These are phyloP conservation scores for Zoysia matrella DNA, from an alignment of 202 grass and related monocot species.

Conservation along the genomic window DNA sequence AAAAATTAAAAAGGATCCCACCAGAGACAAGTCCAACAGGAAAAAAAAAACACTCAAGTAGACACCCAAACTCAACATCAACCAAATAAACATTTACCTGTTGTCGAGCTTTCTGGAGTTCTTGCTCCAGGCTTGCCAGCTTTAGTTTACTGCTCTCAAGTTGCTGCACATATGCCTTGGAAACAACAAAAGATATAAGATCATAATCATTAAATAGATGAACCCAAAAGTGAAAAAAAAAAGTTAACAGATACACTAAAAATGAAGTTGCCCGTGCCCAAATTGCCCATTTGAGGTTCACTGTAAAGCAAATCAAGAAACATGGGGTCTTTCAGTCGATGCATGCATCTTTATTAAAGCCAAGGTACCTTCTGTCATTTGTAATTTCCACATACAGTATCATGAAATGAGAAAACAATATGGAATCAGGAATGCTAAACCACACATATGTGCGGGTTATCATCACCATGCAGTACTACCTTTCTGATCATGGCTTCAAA, in stretches of 20 bases:
- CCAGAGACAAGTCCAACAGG: neutral
- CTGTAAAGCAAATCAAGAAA: constrained; percentile 25
- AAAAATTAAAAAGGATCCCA: constrained; percentile 26
- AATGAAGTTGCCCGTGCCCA: neutral
- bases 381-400: too few relatives aligned
- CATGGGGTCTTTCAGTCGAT: constrained; percentile 11
- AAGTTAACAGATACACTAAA: constrained; percentile 8
- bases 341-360: constrained; percentile 18
- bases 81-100: constrained; percentile 61
- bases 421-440: too few relatives aligned
- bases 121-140: constrained; percentile 93
- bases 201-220: constrained; percentile 23
- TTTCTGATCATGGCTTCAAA: too few relatives aligned
- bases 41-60: neutral
- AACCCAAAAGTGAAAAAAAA: constrained; percentile 31
- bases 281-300: constrained; percentile 13
- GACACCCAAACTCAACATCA: constrained; percentile 14
- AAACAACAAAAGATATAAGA: constrained; percentile 46
- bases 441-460: too few relatives aligned
- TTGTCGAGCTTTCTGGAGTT: constrained; percentile 88
- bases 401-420: too few relatives aligned
- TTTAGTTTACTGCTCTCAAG: constrained; percentile 95
- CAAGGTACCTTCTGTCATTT: neutral
- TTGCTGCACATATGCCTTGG: constrained; percentile 95
- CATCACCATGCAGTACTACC: too few relatives aligned